Conservation (phyloP, 2,329 filamentous ascomycete genomes). For the Venturiaceae sp. region DNA sequence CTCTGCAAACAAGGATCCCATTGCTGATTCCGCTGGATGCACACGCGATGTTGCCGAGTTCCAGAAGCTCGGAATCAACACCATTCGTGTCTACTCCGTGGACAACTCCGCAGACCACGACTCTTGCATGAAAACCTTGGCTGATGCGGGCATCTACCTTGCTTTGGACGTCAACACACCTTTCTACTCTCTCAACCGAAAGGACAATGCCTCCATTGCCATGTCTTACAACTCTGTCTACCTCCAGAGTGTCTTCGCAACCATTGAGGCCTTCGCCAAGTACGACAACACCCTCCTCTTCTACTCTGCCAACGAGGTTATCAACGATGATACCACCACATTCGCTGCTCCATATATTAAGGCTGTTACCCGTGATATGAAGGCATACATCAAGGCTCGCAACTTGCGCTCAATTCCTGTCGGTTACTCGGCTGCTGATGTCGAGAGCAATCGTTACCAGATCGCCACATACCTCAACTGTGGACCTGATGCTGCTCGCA, state of each 20-base stretch:
- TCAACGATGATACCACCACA: conserved; percentile 53
- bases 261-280: conserved; percentile 71
- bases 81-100: conserved; percentile 83
- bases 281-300: conserved; percentile 83
- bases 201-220: conserved; percentile 4
- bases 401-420: conserved; percentile 60
- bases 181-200: conserved; percentile 76
- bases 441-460: conserved; percentile 74
- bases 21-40: conserved; percentile 62
- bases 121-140: conserved; percentile 72
- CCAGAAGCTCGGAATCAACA: conserved; percentile 80
- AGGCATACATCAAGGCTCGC: conserved; percentile 69
- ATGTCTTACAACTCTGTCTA: conserved; percentile 42
- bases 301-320: conserved; percentile 74
- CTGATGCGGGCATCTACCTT: conserved; percentile 82
- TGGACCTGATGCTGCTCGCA: conserved; percentile 70
- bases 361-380: conserved; percentile 69
- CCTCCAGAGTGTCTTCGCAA: conserved; percentile 78
- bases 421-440: conserved; percentile 78
- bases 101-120: conserved; percentile 79
- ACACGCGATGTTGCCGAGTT: conserved; percentile 73
- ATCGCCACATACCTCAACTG: conserved; percentile 93
- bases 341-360: conserved; percentile 58
- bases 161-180: conserved; percentile 90
- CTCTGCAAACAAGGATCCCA: conserved; percentile 50